Base-by-base conservation (phyloP, 768 basidiomycete genomes). In the Trametes villosa region DNA sequence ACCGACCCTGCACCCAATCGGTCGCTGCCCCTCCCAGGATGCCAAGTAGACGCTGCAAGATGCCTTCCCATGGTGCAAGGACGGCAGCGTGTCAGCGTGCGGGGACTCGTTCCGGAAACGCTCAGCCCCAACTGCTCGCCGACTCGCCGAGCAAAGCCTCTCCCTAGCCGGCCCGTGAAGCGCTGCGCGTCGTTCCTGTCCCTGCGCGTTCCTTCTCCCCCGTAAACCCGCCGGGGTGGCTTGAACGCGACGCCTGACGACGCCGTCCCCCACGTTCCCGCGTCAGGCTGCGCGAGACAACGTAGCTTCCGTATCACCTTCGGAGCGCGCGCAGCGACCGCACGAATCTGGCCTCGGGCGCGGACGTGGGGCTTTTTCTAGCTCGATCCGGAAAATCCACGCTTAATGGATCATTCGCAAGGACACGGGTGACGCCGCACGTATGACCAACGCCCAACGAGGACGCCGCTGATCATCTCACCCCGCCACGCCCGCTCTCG, bases 301-400 rank as follows among this genome's bases (percentile, higher is more conserved):
- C 26, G n/a, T 29, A 9, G 29, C 50, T 57, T 2, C 56, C 40
- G 27, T 30, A 41, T 30, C 36, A 30, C 33, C 13, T 20, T 41
- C 47, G 56, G 56, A 17, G 27, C 48, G 56, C 27, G 18, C 47
- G 29, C 33, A 22, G 38, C 22, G 18, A 29, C 22, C 29, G 27
- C 38, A 57, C 47, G 38, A 11, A 42, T 49, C 38, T 49, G 38
- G 48, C 22, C 44, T 24, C 22, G 13, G 54, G 38, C n/a, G 15
- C 56, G 38, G 47, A 26, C 13, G 26, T 27, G 55, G 55, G 34
- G 36, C 20, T 42, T 9, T 30, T 29, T 12, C 38, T 41, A 27
- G 17, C 56, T 49, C 26, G 22, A 29, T 55, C 33, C 47, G 60
- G 61, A 30, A 57, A 41, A 41, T 41, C 55, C 60, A 54, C 53